Evolutionary conservation across 768 basidiomycete genomes (phyloP), one percentile per base, ranked within the genome.

Genomic region (Obba rivulosa): DNA sequence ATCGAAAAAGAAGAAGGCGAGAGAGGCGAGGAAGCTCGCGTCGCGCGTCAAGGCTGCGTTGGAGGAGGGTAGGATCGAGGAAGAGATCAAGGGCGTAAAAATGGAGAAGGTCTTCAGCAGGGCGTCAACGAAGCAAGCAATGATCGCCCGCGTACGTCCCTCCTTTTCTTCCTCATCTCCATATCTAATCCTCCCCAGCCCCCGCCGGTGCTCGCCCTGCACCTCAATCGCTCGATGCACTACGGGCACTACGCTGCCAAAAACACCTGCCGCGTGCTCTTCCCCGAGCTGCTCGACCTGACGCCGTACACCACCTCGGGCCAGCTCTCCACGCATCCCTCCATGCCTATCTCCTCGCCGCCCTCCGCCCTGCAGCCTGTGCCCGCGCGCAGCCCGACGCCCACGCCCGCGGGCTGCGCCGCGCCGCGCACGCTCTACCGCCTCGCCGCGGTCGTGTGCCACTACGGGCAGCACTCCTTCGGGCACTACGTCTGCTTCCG

Each of bases 401-500:
- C 79, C 1, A 80, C 81, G 1, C 79, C 79, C 8, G 71, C 75
- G 21, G 75, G 71, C 24, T 77, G 77, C 49, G 64, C 74, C 22
- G 58, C 66, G 1, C 72, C 76, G n/a, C 71, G 81, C 39, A 84
- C 81, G n/a, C 70, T 94, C 31, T 98, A 98, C 66, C 80, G 92
- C 40, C 78, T 98, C 31, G 67, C 82, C 2, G 83, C 90, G 9
- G 82, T 89, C 24, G 92, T 98, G 14, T 92, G 92, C 57, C 95
- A 98, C 66, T 95, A 84, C 61, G 95, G 95, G 13, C 81, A 84
- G 46, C 93, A 96, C 61, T 85, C 85, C 3, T 94, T 88, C 61
- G 95, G 95, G 4, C 95, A 99, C 62, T 99, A 95, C 62, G 80
- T 98, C 55, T 92, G 88, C 56, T 95, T 83, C 62, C 78, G 96